Evolutionary conservation across 2,329 filamentous ascomycete species (phyloP).

Genomic region (Paraphoma chrysanthemicola): DNA sequence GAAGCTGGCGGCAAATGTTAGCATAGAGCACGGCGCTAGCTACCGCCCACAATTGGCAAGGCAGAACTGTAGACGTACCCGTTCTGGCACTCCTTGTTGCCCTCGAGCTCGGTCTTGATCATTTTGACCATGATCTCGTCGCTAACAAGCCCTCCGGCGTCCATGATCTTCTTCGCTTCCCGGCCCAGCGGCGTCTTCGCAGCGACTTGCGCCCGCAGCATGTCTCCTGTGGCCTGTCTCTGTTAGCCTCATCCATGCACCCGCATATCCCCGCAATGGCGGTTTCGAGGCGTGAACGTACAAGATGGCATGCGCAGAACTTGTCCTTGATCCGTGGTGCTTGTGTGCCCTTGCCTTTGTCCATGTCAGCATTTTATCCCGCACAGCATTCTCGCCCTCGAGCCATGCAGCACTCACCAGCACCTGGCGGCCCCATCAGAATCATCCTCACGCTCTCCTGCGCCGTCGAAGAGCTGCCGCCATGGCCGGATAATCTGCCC

Average conservation of each 20-base stretch:
- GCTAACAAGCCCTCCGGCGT: constrained; percentile 94
- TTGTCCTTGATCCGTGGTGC: constrained; percentile 98
- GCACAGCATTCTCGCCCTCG: background rate
- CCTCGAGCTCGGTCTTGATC: constrained; percentile 97
- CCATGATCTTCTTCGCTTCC: constrained; percentile 99
- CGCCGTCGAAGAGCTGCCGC: constrained; percentile 43
- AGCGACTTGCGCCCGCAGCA: constrained; percentile 97
- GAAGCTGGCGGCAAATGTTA: constrained; percentile 67
- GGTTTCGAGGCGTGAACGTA: constrained; percentile 56
- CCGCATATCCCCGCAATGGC: background rate
- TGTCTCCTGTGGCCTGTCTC: constrained; percentile 90
- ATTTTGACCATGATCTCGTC: constrained; percentile 99
- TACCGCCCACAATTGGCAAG: background rate
- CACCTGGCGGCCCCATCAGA: constrained; percentile 94
- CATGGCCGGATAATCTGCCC: constrained; percentile 63
- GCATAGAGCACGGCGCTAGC: background rate
- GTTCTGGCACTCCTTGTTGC: constrained; percentile 94
- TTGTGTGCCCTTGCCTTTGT: constrained; percentile 94
- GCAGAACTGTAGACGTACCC: constrained; percentile 65
- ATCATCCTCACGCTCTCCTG: constrained; percentile 87
- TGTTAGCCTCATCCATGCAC: constrained; percentile 19
- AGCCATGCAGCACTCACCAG: constrained; percentile 69
- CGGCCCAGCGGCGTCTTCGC: constrained; percentile 94
- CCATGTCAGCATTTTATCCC: constrained; percentile 29
- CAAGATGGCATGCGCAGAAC: constrained; percentile 96